These are phyloP conservation scores for Sarocladium brachiariae DNA, from an alignment of 2,329 filamentous ascomycete species.

Conservation along the genomic window DNA sequence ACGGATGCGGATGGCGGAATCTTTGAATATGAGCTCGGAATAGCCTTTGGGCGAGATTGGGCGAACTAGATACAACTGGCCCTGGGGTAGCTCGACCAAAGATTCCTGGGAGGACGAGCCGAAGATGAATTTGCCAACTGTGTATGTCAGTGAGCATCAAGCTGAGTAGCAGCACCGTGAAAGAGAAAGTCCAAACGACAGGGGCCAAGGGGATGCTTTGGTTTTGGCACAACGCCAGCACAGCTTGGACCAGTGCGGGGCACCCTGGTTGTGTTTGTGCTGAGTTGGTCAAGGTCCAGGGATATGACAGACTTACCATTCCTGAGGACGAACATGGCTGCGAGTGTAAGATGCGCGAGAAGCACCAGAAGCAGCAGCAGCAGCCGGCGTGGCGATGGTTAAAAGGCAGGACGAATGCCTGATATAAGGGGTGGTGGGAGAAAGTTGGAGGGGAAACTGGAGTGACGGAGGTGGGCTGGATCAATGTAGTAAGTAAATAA, in stretches of 20 bases:
- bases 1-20: slow-evolving; percentile 86
- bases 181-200: too few relatives aligned
- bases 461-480: background rate
- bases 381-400: background rate
- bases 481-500: background rate
- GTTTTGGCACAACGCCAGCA: background rate
- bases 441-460: background rate
- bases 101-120: slow-evolving; percentile 82
- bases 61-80: slow-evolving; percentile 94
- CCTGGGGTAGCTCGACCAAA: slow-evolving; percentile 88
- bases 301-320: slow-evolving; percentile 34
- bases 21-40: slow-evolving; percentile 97
- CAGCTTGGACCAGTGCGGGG: slow-evolving; percentile 1
- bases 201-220: background rate
- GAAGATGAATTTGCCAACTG: slow-evolving; percentile 85
- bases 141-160: background rate
- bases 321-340: slow-evolving; percentile 35
- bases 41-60: slow-evolving; percentile 95
- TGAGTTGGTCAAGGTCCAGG: too few relatives aligned
- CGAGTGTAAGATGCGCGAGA: background rate
- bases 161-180: background rate
- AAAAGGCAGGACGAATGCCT: background rate
- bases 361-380: slow-evolving; percentile 2
- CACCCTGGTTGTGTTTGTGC: background rate
- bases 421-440: background rate